Conservation (phyloP, 2,329 filamentous ascomycete species). For the Neurospora sp. region DNA sequence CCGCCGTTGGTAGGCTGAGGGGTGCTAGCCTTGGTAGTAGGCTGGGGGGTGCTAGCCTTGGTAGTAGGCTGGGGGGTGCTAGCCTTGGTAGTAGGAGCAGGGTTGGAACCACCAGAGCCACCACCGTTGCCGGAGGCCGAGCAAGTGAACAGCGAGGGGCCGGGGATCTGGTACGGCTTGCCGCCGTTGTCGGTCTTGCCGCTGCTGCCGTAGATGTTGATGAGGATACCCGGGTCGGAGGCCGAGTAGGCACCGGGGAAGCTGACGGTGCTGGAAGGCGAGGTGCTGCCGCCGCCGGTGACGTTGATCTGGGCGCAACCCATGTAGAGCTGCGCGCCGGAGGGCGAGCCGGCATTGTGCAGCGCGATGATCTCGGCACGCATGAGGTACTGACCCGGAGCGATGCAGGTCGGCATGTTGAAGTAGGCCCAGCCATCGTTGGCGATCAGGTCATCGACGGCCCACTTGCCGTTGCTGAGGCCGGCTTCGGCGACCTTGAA, state of each 20-base stretch:
- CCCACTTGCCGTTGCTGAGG: conserved; percentile 30
- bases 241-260: conserved; percentile 27
- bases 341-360: conserved; percentile 25
- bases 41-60: not conserved
- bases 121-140: conserved; percentile 10
- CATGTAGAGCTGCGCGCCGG: conserved; percentile 30
- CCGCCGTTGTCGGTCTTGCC: conserved; percentile 24
- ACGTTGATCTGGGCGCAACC: conserved; percentile 26
- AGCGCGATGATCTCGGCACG: conserved; percentile 31
- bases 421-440: conserved; percentile 35
- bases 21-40: not conserved
- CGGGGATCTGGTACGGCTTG: conserved; percentile 26
- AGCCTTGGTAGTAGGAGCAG: not conserved
- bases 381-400: conserved; percentile 32
- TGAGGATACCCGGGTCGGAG: conserved; percentile 24
- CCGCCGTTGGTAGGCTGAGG: not conserved
- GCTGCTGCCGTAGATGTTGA: conserved; percentile 25
- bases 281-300: conserved; percentile 20
- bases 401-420: conserved; percentile 28
- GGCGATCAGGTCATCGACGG: conserved; percentile 38
- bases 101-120: conserved; percentile 1
- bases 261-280: conserved; percentile 20
- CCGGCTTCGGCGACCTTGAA: conserved; percentile 42
- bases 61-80: conserved; percentile 2
- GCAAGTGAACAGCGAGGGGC: conserved; percentile 22